Conservation (phyloP, 495 filamentous ascomycete genomes). For the Aspergillus panamensis region DNA sequence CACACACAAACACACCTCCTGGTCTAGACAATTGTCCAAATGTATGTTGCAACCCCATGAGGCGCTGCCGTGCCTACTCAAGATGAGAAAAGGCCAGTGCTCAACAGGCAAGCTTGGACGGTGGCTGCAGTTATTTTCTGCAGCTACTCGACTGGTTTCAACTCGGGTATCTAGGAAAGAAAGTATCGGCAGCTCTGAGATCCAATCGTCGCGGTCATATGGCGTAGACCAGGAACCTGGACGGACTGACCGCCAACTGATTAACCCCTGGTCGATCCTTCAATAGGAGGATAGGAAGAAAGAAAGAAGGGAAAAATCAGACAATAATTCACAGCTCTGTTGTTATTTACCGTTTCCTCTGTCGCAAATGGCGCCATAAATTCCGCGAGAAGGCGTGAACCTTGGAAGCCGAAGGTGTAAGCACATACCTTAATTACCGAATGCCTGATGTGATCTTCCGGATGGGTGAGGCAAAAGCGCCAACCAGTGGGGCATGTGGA, state of each 20-base stretch:
- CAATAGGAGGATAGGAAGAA: neutral
- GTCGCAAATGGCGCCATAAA: conserved; percentile 2
- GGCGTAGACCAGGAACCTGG: conserved; percentile 3
- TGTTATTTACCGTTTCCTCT: conserved; percentile 2
- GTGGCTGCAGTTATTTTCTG: conserved; percentile 15
- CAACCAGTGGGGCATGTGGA: neutral
- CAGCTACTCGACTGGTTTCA: neutral
- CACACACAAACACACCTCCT: neutral
- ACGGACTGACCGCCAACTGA: neutral
- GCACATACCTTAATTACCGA: neutral
- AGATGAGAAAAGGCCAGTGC: conserved; percentile 11
- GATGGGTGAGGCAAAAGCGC: neutral
- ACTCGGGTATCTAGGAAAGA: too few species aligned
- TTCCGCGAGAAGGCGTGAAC: neutral
- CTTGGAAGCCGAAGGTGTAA: neutral
- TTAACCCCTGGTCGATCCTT: conserved; percentile 1
- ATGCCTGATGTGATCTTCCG: neutral
- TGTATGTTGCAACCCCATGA: conserved; percentile 9
- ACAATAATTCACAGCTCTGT: neutral
- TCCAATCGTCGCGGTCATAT: neutral
- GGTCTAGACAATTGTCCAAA: conserved; percentile 13
- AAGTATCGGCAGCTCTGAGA: neutral
- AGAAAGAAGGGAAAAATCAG: neutral
- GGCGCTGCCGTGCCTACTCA: conserved; percentile 2
- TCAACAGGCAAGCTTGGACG: conserved; percentile 19